Conservation (phyloP, 257 asterid species). For the Orobanche coerulescens region DNA sequence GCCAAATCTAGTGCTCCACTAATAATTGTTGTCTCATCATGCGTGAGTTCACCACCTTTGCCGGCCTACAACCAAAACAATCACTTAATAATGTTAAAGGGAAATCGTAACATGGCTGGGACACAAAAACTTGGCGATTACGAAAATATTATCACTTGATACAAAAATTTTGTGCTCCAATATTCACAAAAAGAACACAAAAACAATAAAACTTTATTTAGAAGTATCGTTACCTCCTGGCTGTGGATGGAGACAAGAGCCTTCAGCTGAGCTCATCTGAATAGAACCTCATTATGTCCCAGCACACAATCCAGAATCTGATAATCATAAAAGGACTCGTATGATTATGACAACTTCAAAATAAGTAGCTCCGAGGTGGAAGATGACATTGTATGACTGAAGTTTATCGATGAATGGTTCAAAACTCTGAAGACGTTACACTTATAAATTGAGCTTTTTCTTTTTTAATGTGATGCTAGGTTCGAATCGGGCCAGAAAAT, state of each 20-base stretch:
- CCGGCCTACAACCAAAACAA: constrained; percentile 60
- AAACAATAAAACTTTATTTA: not conserved
- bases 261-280: constrained; percentile 96
- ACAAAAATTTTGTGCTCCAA: not conserved
- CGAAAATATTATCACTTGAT: not conserved
- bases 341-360: not conserved
- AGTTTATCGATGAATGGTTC: not conserved
- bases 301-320: constrained; percentile 82
- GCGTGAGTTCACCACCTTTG: constrained; percentile 97
- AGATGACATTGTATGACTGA: not conserved
- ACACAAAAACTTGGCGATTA: constrained; percentile 5
- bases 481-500: no score
- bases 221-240: constrained; percentile 54
- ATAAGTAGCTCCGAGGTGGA: not conserved
- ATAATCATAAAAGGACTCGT: constrained; percentile 12
- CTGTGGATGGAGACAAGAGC: constrained; percentile 95
- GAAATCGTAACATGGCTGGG: constrained; percentile 4
- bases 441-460: not conserved
- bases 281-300: constrained; percentile 92
- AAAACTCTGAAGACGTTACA: not conserved
- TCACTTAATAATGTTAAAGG: constrained; percentile 8
- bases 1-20: constrained; percentile 98
- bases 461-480: no score
- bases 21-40: constrained; percentile 93
- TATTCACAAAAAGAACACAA: not conserved